Conservation (phyloP, 176 grass and related monocot species). For the Tillandsia leiboldiana region DNA sequence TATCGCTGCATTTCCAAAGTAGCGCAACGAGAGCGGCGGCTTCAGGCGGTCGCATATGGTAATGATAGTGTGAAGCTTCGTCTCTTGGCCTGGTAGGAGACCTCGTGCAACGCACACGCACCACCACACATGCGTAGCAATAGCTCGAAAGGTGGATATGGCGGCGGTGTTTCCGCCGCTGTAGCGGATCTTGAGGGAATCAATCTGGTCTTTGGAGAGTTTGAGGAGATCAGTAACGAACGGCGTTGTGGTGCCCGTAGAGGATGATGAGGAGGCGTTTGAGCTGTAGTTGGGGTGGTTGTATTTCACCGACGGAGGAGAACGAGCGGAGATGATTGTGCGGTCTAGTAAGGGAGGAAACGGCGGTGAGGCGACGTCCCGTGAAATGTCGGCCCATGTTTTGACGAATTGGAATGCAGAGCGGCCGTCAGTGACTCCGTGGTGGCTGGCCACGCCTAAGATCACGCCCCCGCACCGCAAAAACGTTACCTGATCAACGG, state of each 20-base stretch:
- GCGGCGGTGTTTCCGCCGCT: too few relatives aligned
- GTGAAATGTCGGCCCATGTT: constrained; percentile 31
- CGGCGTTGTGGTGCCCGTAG: neutral
- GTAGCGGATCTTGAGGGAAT: neutral
- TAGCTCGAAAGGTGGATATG: constrained; percentile 15
- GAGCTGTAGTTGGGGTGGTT: neutral
- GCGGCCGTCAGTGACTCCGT: constrained; percentile 37
- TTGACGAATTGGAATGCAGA: constrained; percentile 39
- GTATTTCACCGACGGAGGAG: too few relatives aligned
- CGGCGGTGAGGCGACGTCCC: neutral
- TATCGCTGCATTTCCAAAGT: constrained; percentile 26
- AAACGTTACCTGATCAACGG: constrained; percentile 28
- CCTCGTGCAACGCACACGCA: constrained; percentile 12
- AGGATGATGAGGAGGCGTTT: neutral
- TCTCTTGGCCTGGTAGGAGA: neutral
- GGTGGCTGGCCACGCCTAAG: constrained; percentile 37
- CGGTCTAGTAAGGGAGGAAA: constrained; percentile 31
- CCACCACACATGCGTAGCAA: constrained; percentile 24
- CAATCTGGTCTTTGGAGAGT: neutral
- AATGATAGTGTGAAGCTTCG: constrained; percentile 7
- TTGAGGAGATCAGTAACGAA: neutral
- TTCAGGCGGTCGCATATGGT: neutral
- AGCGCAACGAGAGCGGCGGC: constrained; percentile 15
- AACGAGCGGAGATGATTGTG: constrained; percentile 24
- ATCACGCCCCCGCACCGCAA: constrained; percentile 47